phyloP scores from a whole-genome alignment of 768 basidiomycete species.

The Exidia glandulosa region DNA sequence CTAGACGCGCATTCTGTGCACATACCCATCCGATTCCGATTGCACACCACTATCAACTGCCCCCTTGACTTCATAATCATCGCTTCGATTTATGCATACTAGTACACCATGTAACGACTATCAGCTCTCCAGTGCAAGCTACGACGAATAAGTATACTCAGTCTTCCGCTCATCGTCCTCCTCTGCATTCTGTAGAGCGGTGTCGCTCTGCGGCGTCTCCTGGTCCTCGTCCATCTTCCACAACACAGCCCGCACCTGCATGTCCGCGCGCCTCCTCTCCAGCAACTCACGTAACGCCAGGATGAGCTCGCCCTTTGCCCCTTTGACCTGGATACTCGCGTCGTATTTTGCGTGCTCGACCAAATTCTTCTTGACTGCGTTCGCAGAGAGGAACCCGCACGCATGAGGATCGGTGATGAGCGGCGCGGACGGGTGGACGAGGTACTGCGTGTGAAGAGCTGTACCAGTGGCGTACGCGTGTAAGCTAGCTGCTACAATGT shows the following conservation, averaged over 20 bases:
- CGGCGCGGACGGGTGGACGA: slow-evolving; percentile 35
- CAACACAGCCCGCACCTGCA: slow-evolving; percentile 31
- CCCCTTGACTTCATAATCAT: no score
- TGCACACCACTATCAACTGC: no score
- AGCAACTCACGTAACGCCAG: slow-evolving; percentile 36
- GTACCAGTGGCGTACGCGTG: neutral
- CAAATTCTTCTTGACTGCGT: slow-evolving; percentile 46
- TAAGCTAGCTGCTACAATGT: neutral
- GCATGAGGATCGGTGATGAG: slow-evolving; percentile 33
- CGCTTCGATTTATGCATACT: no score
- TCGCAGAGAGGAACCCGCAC: slow-evolving; percentile 31
- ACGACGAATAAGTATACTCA: no score
- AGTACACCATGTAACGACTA: no score
- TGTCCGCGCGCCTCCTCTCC: slow-evolving; percentile 35
- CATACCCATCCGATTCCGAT: no score
- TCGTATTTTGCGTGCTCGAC: slow-evolving; percentile 42
- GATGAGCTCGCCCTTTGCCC: slow-evolving; percentile 38
- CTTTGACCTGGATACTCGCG: slow-evolving; percentile 30
- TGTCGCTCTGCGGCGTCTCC: neutral
- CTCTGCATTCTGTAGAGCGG: no score
- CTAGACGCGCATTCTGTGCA: no score
- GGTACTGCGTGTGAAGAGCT: slow-evolving; percentile 41
- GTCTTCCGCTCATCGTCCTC: no score
- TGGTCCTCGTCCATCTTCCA: neutral
- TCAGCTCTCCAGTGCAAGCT: no score